phyloP scores from a whole-genome alignment of 345 rosid species.

The Clausena lansium region DNA sequence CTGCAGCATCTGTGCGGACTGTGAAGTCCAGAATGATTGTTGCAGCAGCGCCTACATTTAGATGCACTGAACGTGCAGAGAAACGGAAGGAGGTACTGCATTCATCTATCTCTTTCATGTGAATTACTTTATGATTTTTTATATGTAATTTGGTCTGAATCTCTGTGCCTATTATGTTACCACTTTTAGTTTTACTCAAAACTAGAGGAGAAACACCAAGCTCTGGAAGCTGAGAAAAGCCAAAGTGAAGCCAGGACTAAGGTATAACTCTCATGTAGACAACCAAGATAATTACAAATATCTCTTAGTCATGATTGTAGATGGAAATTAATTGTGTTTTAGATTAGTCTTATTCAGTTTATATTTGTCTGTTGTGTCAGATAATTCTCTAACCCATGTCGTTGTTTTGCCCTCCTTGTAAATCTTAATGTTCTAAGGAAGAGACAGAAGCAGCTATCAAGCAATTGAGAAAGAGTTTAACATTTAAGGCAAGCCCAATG shows the following conservation, averaged over 20 bases:
- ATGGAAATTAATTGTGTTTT: background rate
- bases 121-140: background rate
- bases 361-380: background rate
- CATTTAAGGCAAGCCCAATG: slow-evolving; percentile 80
- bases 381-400: slow-evolving; percentile 12
- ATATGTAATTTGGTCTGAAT: background rate
- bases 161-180: slow-evolving; percentile 11
- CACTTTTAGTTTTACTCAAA: slow-evolving; percentile 64
- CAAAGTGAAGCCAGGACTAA: slow-evolving; percentile 74
- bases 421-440: slow-evolving; percentile 43
- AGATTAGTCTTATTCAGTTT: background rate
- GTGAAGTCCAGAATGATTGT: slow-evolving; percentile 40
- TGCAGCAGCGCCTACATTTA: slow-evolving; percentile 69
- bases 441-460: slow-evolving; percentile 82
- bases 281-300: background rate
- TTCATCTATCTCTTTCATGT: background rate
- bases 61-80: slow-evolving; percentile 76
- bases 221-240: slow-evolving; percentile 74
- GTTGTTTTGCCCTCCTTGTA: background rate
- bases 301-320: background rate
- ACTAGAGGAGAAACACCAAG: slow-evolving; percentile 79
- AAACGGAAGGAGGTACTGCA: slow-evolving; percentile 77
- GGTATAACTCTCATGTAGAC: slow-evolving; percentile 31
- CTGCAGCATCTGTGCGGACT: slow-evolving; percentile 51
- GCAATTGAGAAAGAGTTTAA: slow-evolving; percentile 75